These are phyloP conservation scores for Phaseolus lunatus DNA, from an alignment of 306 rosid species.

Conservation along the genomic window DNA sequence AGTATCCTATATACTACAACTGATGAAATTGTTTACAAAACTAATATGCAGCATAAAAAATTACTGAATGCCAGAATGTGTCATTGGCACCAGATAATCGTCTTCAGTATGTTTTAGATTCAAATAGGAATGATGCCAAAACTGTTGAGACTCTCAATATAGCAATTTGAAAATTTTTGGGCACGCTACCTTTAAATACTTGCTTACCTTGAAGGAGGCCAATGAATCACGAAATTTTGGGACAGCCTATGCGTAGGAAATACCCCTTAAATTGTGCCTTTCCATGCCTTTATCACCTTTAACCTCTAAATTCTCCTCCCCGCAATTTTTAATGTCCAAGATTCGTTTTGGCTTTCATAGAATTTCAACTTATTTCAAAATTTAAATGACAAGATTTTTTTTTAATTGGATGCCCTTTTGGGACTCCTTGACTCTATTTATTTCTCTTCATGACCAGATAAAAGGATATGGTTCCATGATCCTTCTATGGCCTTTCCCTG, in stretches of 20 bases:
- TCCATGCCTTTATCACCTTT: neutral
- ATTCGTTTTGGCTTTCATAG: neutral
- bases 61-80: neutral
- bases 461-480: neutral
- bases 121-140: neutral
- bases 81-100: neutral
- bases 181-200: neutral
- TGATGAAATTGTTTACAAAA: too few relatives aligned
- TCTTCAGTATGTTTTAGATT: neutral
- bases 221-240: neutral
- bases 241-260: neutral
- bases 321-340: neutral
- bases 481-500: neutral
- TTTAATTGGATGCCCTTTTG: neutral
- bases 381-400: neutral
- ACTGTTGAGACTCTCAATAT: neutral
- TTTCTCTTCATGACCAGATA: neutral
- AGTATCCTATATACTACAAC: too few relatives aligned
- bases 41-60: neutral
- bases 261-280: neutral
- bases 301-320: neutral
- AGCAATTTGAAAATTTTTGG: neutral
- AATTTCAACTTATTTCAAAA: constrained; percentile 3
- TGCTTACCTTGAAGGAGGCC: neutral
- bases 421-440: neutral